Base-by-base conservation (phyloP, 1,284 basidiomycete genomes). In the Pseudozyma thailandica region DNA sequence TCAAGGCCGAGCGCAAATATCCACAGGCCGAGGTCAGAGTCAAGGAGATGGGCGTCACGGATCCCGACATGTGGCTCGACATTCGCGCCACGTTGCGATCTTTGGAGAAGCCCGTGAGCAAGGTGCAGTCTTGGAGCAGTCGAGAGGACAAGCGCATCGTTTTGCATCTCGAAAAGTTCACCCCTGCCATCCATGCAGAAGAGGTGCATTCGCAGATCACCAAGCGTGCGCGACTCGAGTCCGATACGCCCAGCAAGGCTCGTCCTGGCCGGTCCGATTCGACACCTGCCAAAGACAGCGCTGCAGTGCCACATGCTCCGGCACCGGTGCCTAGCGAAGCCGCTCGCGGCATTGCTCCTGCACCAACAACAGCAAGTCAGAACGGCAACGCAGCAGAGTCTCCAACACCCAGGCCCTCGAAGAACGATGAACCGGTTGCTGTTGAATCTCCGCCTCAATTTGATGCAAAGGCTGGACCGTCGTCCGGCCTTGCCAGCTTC, bases 1-100 rank as follows among this genome's bases (percentile, higher is more conserved):
- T 80, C 71, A 82, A 82, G 62, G 63, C 74, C 37, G 78, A 80
- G 52, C 71, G 71, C 42, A 69, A 72, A 58, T 83, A 82, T 55
- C 72, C 77, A 25, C 62, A 70, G 31, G 79, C 81, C 9, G 80
- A 82, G 47, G 77, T 83, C 42, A 63, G 74, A 47, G 78, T 83
- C 53, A 72, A 66, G 45, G 76, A 77, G 30, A 73, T 70, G 35
- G 77, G 59, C 20, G 66, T 66, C 47, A 62, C 52, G 1, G 74
- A 75, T 35, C 70, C 65, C 10, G 72, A 78, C 27, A 49, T 79
- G 25, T 81, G 71, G 68, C 72, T 82, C 50, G 81, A 82, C 53
- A 63, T 81, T 23, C 71, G 74, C n/a, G 68, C 77, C 12, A 77
- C 74, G 39, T 68, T 82, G 44, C 73, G 75, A 18, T 82, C 81